Evolutionary conservation across 75 land plant species (phyloP).

Genomic region (Pseudotsuga menziesii): DNA sequence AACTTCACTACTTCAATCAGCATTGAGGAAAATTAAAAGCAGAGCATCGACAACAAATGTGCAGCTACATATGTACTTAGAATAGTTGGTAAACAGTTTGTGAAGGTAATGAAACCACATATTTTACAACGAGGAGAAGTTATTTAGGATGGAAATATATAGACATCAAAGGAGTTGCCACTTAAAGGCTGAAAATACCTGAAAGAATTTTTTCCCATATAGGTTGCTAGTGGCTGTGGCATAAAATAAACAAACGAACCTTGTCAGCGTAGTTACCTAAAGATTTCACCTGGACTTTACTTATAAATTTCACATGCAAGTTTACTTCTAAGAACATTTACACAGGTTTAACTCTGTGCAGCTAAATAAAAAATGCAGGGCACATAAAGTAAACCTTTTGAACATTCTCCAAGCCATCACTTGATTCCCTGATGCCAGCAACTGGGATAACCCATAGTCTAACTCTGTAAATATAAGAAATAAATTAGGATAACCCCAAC

Average conservation of each 20-base stretch:
- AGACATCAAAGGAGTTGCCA: neutral
- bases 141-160: neutral
- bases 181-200: constrained; percentile 30
- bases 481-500: constrained; percentile 2
- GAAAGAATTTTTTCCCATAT: constrained; percentile 80
- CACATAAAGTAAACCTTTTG: constrained; percentile 23
- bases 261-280: neutral
- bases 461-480: constrained; percentile 47
- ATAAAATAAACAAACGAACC: neutral
- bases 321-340: neutral
- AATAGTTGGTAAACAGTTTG: neutral
- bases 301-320: neutral
- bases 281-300: neutral
- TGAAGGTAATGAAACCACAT: neutral
- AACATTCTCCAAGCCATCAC: constrained; percentile 16
- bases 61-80: neutral
- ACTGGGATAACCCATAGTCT: constrained; percentile 81
- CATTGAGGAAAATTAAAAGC: neutral
- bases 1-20: neutral
- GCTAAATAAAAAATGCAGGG: neutral
- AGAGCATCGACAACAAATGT: neutral
- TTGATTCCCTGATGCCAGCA: constrained; percentile 30
- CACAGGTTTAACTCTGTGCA: neutral
- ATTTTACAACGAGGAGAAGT: neutral
- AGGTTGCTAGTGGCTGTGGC: constrained; percentile 64